Conservation (phyloP, 2,329 filamentous ascomycete genomes). For the Aschersonia sp. region DNA sequence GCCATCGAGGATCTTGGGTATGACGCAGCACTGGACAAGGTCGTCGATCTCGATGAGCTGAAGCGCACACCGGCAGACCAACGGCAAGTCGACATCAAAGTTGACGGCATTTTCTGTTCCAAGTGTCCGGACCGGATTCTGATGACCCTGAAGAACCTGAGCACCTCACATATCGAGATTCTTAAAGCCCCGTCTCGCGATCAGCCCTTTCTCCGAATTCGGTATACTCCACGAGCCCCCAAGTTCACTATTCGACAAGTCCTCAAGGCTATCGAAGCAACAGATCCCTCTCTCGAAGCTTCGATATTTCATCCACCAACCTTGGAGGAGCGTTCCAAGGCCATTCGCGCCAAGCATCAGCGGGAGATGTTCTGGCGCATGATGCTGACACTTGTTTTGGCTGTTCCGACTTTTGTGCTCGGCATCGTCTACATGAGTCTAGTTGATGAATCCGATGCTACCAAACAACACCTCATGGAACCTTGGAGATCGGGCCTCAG, state of each 20-base stretch:
- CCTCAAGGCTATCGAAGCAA: constrained; percentile 47
- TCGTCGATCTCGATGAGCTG: constrained; percentile 25
- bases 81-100: constrained; percentile 47
- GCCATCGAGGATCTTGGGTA: constrained; percentile 51
- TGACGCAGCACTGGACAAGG: constrained; percentile 42
- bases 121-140: constrained; percentile 51
- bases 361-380: constrained; percentile 55
- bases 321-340: constrained; percentile 65
- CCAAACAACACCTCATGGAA: constrained; percentile 52
- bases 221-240: constrained; percentile 55
- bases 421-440: constrained; percentile 88
- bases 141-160: constrained; percentile 37
- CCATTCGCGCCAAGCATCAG: constrained; percentile 58
- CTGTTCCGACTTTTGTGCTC: constrained; percentile 73
- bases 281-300: constrained; percentile 51
- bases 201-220: constrained; percentile 53
- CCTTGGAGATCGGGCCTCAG: constrained; percentile 60
- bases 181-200: constrained; percentile 39
- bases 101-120: constrained; percentile 63
- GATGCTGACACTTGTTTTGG: constrained; percentile 50
- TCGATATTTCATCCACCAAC: constrained; percentile 68
- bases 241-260: constrained; percentile 63
- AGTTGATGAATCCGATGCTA: constrained; percentile 40
- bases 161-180: constrained; percentile 33
- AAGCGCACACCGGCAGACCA: constrained; percentile 19